Percentiles rank a stretch among this genome's conserved stretches.
Conservation (phyloP, 1,284 basidiomycete genomes). For the Sphagnurus paluster region DNA sequence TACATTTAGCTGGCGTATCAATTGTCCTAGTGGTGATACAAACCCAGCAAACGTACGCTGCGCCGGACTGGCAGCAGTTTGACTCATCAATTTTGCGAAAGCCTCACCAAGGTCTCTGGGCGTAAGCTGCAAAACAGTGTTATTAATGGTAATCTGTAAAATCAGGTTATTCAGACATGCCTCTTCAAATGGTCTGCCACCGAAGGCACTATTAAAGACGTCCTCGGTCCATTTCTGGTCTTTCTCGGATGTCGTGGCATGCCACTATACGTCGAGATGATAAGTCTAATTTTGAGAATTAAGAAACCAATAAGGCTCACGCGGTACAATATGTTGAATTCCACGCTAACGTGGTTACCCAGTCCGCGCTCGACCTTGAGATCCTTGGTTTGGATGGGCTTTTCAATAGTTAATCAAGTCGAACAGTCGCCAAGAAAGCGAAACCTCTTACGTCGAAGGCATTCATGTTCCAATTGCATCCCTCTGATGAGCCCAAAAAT, state of each 20-base stretch:
- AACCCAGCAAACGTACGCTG: slow-evolving; percentile 37
- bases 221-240: slow-evolving; percentile 46
- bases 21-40: slow-evolving; percentile 7
- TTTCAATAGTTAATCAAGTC: not conserved
- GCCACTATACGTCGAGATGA: slow-evolving; percentile 30
- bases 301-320: slow-evolving; percentile 20
- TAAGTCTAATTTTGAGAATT: slow-evolving; percentile 5
- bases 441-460: slow-evolving; percentile 36
- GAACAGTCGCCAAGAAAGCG: not conserved
- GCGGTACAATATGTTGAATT: slow-evolving; percentile 56
- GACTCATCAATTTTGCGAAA: slow-evolving; percentile 22
- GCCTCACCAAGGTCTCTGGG: slow-evolving; percentile 29
- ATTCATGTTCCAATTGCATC: slow-evolving; percentile 42
- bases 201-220: slow-evolving; percentile 33
- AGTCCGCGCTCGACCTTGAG: slow-evolving; percentile 37
- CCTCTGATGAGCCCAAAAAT: slow-evolving; percentile 47
- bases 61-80: slow-evolving; percentile 27
- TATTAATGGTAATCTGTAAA: no score
- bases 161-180: no score
- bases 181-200: slow-evolving; percentile 30
- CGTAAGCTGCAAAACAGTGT: slow-evolving; percentile 21
- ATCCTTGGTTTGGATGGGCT: slow-evolving; percentile 33
- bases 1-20: not conserved
- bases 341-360: slow-evolving; percentile 51
- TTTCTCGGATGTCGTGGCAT: slow-evolving; percentile 33